A percentile compares a stretch with the other conserved stretches of the same genome.
Evolutionary conservation across 768 basidiomycete species (phyloP).

Genomic region (Hericium rajendrae): DNA sequence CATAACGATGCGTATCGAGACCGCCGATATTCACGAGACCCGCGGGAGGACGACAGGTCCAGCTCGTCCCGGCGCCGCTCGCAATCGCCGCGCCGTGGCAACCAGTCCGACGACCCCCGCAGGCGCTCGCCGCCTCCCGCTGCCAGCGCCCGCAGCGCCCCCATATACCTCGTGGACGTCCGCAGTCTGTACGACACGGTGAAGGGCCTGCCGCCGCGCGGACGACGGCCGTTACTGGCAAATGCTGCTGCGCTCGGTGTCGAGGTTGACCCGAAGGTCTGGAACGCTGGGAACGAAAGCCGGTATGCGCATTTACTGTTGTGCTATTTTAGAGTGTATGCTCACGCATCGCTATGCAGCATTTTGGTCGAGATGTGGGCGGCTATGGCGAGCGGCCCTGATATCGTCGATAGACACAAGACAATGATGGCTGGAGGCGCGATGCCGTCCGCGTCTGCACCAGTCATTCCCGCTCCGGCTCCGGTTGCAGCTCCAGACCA

Average conservation of each 20-base stretch:
- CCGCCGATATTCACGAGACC: not conserved
- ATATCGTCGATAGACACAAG: slow-evolving; percentile 9
- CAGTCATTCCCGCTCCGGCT: too few species aligned
- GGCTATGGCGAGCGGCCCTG: slow-evolving; percentile 7
- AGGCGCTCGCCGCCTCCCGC: slow-evolving; percentile 4
- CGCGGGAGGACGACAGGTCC: not conserved
- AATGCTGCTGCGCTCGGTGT: slow-evolving; percentile 8
- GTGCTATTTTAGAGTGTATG: too few species aligned
- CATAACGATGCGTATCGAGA: not conserved
- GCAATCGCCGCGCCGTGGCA: slow-evolving; percentile 8
- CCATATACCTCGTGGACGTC: slow-evolving; percentile 7
- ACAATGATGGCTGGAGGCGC: not conserved
- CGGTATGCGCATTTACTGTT: slow-evolving; percentile 4
- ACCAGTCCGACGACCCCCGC: not conserved
- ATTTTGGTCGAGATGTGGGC: slow-evolving; percentile 13
- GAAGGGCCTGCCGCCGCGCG: slow-evolving; percentile 1
- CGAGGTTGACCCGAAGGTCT: slow-evolving; percentile 1
- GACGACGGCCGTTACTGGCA: not conserved
- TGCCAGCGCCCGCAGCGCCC: not conserved
- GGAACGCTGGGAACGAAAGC: slow-evolving; percentile 15
- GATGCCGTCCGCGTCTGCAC: not conserved
- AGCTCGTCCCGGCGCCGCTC: slow-evolving; percentile 6
- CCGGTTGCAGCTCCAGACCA: not conserved
- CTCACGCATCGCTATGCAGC: not conserved
- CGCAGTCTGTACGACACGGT: slow-evolving; percentile 9